Evolutionary conservation across 345 rosid genomes (phyloP).

Genomic region (Gossypium stocksii): DNA sequence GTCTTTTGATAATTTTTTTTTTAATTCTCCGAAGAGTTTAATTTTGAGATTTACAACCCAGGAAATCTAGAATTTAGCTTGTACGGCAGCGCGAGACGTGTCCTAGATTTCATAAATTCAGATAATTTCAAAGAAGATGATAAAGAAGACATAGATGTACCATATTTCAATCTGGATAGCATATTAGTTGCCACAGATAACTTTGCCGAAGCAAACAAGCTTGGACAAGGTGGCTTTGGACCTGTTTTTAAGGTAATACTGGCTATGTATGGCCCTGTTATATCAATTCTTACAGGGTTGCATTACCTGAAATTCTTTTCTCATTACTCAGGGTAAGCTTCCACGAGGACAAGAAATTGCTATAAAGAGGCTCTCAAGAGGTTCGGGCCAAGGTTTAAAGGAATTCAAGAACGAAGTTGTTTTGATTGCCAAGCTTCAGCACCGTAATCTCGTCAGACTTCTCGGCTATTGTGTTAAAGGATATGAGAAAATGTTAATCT

Average conservation of each 20-base stretch:
- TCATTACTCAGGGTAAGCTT: constrained; percentile 33
- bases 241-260: constrained; percentile 51
- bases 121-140: constrained; percentile 29
- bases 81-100: constrained; percentile 26
- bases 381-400: constrained; percentile 19
- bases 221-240: constrained; percentile 63
- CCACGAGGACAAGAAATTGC: constrained; percentile 22
- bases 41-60: background rate
- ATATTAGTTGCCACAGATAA: constrained; percentile 44
- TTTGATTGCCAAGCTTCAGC: constrained; percentile 23
- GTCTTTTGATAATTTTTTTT: background rate
- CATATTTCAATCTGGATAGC: constrained; percentile 32
- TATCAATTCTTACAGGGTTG: background rate
- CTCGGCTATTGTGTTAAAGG: constrained; percentile 18
- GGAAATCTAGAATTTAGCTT: constrained; percentile 19
- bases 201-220: constrained; percentile 44
- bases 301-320: background rate
- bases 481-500: constrained; percentile 17
- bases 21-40: background rate
- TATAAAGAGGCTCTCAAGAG: constrained; percentile 19
- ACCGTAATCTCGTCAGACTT: constrained; percentile 20
- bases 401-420: constrained; percentile 25
- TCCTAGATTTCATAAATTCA: constrained; percentile 29
- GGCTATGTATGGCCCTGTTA: background rate
- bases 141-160: constrained; percentile 40